Base-by-base conservation (phyloP, 768 basidiomycete genomes). In the Cyclocybe cylindracea region DNA sequence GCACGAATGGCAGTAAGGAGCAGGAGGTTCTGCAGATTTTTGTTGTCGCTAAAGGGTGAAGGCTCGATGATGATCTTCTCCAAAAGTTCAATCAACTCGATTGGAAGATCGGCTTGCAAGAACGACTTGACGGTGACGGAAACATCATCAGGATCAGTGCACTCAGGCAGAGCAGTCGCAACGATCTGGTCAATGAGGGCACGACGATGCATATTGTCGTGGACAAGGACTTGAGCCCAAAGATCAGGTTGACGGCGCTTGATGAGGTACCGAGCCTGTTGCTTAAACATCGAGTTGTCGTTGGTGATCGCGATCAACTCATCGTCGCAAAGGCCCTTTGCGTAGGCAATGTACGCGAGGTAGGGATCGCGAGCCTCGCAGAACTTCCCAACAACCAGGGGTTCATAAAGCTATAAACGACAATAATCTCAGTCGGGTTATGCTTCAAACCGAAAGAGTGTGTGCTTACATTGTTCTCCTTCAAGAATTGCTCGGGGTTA, bases 241-340 rank as follows among this genome's bases (percentile, higher is more conserved):
- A 99, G 84, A 55, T 98, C 97, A 11, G 90, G 85, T 55, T 92
- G 86, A 55, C 97, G 91, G 61, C 97, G 87, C 72, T 95, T 97
- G 65, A 98, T 91, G 51, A 99, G 84, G 72, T 99, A 99, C 29
- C 97, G 88, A 46, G 97, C 92, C 71, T 98, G 97, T 64, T 99
- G 96, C 73, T 98, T 99, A 83, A 95, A 99, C 97, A 99, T 99
- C 10, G 94, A 87, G 76, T 99, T 99, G 59, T 96, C 95, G 66
- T 98, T 98, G 43, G 97, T 98, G 68, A 99, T 96, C 16, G 84
- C 70, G 64, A 99, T 95, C 53, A 99, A 82, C 70, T 99, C 97
- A 5, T 98, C 94, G 58, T 99, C 97, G 66, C 97, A 99, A 71
- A 98, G 89, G 51, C 97, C 97, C 68, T 98, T 98, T 35, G 97